Conservation (phyloP, 2,329 filamentous ascomycete genomes). For the Alternaria triticimaculans region DNA sequence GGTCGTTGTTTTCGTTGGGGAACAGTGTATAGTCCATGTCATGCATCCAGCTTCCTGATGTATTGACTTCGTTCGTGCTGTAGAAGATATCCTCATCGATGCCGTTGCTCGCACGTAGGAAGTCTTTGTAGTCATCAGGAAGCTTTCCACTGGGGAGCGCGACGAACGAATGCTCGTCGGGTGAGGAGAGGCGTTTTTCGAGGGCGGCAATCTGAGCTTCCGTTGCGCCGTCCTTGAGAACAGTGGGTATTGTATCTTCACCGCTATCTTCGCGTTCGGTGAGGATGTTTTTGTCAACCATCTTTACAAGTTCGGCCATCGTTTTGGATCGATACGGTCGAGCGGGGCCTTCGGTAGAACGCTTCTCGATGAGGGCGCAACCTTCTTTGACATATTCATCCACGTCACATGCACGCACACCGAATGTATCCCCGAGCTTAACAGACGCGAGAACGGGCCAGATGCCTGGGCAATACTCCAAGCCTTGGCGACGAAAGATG, state of each 20-base stretch:
- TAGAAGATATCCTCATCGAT: constrained; percentile 2
- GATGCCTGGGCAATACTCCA: not conserved
- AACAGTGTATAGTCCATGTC: not conserved
- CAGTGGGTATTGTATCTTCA: not conserved
- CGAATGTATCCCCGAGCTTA: not conserved
- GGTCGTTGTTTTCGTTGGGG: not conserved
- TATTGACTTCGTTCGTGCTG: not conserved
- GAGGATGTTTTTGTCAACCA: not conserved
- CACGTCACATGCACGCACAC: not conserved
- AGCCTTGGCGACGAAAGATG: not conserved
- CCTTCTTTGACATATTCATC: not conserved
- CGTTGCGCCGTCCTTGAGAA: not conserved
- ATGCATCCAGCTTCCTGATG: not conserved
- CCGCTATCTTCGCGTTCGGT: not conserved
- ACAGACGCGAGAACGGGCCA: not conserved
- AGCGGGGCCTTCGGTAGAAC: constrained; percentile 1
- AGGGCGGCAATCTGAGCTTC: not conserved
- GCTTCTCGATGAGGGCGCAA: not conserved
- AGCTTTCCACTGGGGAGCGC: not conserved
- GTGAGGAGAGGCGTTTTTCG: not conserved
- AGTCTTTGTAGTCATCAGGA: constrained; percentile 9
- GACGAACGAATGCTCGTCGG: too few relatives aligned
- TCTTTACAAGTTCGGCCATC: not conserved
- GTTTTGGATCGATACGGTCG: not conserved
- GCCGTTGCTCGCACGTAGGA: constrained; percentile 9